Evolutionary conservation across 208 protist genomes (phyloP).

Genomic region (Acanthamoeba culbertsoni): DNA sequence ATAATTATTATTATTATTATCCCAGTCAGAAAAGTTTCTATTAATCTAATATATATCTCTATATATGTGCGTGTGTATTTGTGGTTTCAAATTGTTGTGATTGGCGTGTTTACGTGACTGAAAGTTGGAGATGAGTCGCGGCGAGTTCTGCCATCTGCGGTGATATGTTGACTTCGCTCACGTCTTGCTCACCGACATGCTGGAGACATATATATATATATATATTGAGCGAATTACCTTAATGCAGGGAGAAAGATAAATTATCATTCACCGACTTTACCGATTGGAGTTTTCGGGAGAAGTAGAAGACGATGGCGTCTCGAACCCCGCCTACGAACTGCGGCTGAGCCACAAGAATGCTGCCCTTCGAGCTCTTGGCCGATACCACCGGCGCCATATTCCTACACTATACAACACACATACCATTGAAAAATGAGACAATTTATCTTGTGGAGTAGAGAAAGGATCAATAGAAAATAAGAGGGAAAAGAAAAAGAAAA

Average conservation of each 20-base stretch:
- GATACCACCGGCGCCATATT: neutral
- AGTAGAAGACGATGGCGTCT: conserved; percentile 16
- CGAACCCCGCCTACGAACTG: conserved; percentile 2
- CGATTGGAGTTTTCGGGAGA: conserved; percentile 6
- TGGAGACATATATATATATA: neutral
- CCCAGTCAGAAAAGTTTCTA: too few relatives aligned
- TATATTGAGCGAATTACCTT: too few relatives aligned
- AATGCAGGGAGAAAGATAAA: too few relatives aligned
- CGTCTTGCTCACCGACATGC: conserved; percentile 9
- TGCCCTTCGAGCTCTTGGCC: neutral
- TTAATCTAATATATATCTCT: too few relatives aligned
- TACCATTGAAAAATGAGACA: neutral
- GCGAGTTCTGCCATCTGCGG: neutral
- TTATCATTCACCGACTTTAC: too few relatives aligned
- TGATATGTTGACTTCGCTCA: neutral
- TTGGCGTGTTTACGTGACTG: neutral
- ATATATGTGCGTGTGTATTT: too few relatives aligned
- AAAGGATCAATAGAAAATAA: neutral
- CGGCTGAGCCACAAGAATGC: neutral
- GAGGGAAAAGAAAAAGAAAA: neutral
- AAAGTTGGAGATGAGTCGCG: neutral
- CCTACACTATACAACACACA: neutral
- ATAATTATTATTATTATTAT: too few relatives aligned
- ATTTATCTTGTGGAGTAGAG: neutral
- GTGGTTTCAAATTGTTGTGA: too few relatives aligned